Evolutionary conservation across 169 alveolate species (phyloP), one percentile per base, ranked within the genome.

Genomic region (Plasmodium berghei): DNA sequence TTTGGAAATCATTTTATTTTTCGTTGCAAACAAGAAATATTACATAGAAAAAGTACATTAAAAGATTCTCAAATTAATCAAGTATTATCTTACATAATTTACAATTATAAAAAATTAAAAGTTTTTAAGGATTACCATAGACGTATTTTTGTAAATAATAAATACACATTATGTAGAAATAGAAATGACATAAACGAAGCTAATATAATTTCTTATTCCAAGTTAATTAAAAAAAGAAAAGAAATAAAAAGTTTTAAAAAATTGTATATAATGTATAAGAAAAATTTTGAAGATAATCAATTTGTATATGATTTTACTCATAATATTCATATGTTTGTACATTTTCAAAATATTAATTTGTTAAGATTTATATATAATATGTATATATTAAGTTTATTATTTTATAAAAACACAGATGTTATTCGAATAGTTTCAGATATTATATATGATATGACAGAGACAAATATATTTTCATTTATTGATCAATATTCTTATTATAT

Each of bases 401-500:
- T 64, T 70, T 77, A 77, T 45, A 64, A 77, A 64, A 77, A 77
- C 45, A 49, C 46, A 0, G 80, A 77, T 52, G 80, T 45, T 2
- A 16, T 77, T 9, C 89, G 80, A 8, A 77, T 77, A 5, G 80
- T 66, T 49, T 64, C 77, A 0, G 89, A 77, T 22, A 40, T 64
- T 48, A 49, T 77, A 14, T 28, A 64, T 24, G 71, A 77, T 14
- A 22, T 77, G 34, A 40, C 46, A 9, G 89, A 77, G 9, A 64
- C 89, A 0, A 77, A 77, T 20, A 77, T 77, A 26, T 77, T 77
- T 54, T 64, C 89, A 0, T 77, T 77, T 42, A 64, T 77, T 18
- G 89, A 77, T 45, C 89, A 77, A 18, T 77, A 77, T 56, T 49
- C 72, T 4, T 77, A 77, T 58, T 77, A 77, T 58, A 10, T 77